Evolutionary conservation across 169 alveolate genomes (phyloP), one percentile per base, ranked within the genome.

Genomic region (Plasmodium vinckei): DNA sequence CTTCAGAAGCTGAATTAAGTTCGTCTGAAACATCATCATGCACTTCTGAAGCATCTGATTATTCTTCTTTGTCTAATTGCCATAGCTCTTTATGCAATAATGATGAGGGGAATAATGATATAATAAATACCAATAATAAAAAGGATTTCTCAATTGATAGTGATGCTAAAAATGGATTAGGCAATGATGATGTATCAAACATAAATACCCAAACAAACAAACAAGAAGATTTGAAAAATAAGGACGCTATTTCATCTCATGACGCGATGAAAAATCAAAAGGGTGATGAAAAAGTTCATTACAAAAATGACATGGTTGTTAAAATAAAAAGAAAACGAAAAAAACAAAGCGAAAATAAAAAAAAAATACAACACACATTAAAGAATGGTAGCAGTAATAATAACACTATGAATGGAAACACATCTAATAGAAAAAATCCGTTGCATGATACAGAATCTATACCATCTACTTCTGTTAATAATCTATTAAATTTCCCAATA

Each of bases 361-460:
- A 39, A 15, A 44, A 61, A 33, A 63, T 21, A n/a, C 25, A 64
- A 73, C 13, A 53, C 19, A 44, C 42, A n/a, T 25, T 13, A 21
- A 33, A 17, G 17, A 9, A 15, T 5, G 27, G 13, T 25, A 17
- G 53, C 10, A 39, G 53, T 15, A 44, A 63, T n/a, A 69, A 63
- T 57, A 39, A 15, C 19, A 77, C 13, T 13, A 1, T 46, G 25
- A 69, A 47, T 9, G 77, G 47, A 10, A 75, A 77, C 51, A 23
- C 21, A 25, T 33, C 42, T 33, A 77, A 42, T 42, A 51, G 2
- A 6, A 51, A 19, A 7, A 86, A 86, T 47, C 91, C 91, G 0
- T 60, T 86, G 39, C 91, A 86, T 51, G 91, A 86, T 42, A 86
- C 91, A 19, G 87, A 86, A 15, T 70, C 91, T 1, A 10, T 86